A percentile compares a stretch with the other conserved stretches of the same genome.
These are phyloP conservation scores for Monosporozyma siamensis DNA, from an alignment of 805 yeast genomes.

Conservation along the genomic window DNA sequence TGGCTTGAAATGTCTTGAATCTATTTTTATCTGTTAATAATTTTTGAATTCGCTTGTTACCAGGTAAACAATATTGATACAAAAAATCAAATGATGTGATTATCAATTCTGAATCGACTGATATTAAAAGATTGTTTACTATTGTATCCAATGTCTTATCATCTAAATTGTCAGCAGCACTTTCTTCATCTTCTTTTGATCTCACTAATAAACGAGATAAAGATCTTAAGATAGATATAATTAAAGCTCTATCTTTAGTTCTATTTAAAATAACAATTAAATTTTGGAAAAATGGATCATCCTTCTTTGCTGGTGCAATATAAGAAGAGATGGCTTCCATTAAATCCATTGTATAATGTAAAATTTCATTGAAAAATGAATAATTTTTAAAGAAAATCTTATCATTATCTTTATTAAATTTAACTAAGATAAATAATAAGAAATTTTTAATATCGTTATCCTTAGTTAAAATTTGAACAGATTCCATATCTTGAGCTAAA, in stretches of 20 bases:
- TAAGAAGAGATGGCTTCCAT: conserved; percentile 79
- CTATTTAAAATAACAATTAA: conserved; percentile 42
- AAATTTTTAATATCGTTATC: conserved; percentile 39
- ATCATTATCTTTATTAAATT: conserved; percentile 10
- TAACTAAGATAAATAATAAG: conserved; percentile 30
- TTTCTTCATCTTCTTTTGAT: conserved; percentile 38
- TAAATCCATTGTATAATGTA: conserved; percentile 64
- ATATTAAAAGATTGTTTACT: conserved; percentile 48
- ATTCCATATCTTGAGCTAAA: conserved; percentile 70
- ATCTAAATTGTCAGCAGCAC: conserved; percentile 42
- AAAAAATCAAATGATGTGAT: conserved; percentile 72
- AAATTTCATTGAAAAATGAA: conserved; percentile 44
- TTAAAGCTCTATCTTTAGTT: conserved; percentile 57
- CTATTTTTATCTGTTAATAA: conserved; percentile 41
- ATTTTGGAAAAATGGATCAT: conserved; percentile 51
- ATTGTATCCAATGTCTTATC: conserved; percentile 42
- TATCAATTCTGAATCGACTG: conserved; percentile 54
- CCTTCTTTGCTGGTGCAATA: conserved; percentile 61
- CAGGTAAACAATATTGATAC: conserved; percentile 67
- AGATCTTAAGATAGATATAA: conserved; percentile 64
- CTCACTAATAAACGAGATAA: conserved; percentile 71
- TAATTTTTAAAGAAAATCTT: conserved; percentile 23
- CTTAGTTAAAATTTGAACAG: conserved; percentile 68
- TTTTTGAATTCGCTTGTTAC: conserved; percentile 44
- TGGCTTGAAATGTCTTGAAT: conserved; percentile 43